Percentiles rank a stretch among this genome's conserved stretches.
These are phyloP conservation scores for Acrodontium crateriforme DNA, from an alignment of 2,329 filamentous ascomycete genomes.

Conservation along the genomic window DNA sequence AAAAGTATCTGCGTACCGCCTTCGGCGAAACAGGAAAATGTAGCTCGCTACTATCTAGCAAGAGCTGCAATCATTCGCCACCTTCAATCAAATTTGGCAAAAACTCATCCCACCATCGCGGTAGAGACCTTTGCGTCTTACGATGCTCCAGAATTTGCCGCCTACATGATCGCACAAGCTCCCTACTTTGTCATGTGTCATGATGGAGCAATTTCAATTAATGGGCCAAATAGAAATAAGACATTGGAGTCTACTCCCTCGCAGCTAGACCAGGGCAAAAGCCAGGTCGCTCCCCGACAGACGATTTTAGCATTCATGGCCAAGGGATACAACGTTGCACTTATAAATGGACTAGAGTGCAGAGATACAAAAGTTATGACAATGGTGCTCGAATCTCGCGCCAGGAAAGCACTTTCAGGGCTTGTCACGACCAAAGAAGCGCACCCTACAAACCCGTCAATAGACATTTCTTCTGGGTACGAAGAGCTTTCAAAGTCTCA, in stretches of 20 bases:
- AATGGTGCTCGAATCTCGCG: constrained; percentile 28
- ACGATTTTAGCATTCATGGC: constrained; percentile 43
- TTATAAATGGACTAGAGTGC: constrained; percentile 51
- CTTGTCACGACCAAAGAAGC: too few relatives aligned
- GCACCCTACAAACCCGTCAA: too few relatives aligned
- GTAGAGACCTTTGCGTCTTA: constrained; percentile 36
- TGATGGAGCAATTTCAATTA: constrained; percentile 36
- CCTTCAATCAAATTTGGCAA: constrained; percentile 33
- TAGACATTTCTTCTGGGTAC: constrained; percentile 8
- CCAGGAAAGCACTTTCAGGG: constrained; percentile 3
- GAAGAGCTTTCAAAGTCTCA: constrained; percentile 6
- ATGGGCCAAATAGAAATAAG: constrained; percentile 11
- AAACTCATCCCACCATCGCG: constrained; percentile 26
- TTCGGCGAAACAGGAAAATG: constrained; percentile 18
- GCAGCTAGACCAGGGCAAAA: constrained; percentile 1
- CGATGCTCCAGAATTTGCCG: constrained; percentile 35
- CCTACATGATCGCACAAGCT: constrained; percentile 41
- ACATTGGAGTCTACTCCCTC: constrained; percentile 2
- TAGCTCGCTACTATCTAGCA: constrained; percentile 46
- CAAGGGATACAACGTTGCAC: constrained; percentile 45
- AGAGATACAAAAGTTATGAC: constrained; percentile 48
- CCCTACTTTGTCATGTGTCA: constrained; percentile 58
- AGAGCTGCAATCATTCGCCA: constrained; percentile 53
- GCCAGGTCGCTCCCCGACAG: constrained; percentile 22
- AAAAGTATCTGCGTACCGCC: constrained; percentile 42